Conservation (phyloP, 2,329 filamentous ascomycete genomes). For the Setomelanomma holmii region DNA sequence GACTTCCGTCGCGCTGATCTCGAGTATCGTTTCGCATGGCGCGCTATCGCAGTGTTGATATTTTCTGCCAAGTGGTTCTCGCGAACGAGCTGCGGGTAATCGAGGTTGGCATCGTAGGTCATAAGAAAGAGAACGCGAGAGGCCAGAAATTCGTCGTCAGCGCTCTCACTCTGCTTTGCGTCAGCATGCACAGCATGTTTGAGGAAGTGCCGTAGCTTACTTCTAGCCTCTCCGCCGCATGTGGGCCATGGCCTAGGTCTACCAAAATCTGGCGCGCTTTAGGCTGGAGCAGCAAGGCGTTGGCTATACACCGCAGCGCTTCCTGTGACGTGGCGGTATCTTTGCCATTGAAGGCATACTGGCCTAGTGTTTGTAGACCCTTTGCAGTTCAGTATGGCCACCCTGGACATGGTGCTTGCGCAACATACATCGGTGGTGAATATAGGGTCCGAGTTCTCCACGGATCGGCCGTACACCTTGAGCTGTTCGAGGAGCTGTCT, state of each 20-base stretch:
- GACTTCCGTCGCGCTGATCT: slow-evolving; percentile 36
- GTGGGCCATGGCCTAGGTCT: slow-evolving; percentile 70
- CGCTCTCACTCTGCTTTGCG: slow-evolving; percentile 63
- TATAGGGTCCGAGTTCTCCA: slow-evolving; percentile 77
- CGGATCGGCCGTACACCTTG: slow-evolving; percentile 79
- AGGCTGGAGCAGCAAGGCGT: slow-evolving; percentile 75
- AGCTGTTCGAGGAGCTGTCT: slow-evolving; percentile 67
- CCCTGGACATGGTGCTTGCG: background rate
- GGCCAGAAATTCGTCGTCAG: slow-evolving; percentile 85
- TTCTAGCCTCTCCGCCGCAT: slow-evolving; percentile 74
- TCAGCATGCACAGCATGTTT: slow-evolving; percentile 5
- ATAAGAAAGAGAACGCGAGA: slow-evolving; percentile 81
- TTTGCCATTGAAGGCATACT: slow-evolving; percentile 74
- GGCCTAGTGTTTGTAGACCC: slow-evolving; percentile 76
- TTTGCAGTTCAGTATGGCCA: slow-evolving; percentile 48
- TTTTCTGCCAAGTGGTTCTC: slow-evolving; percentile 71
- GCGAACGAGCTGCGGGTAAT: slow-evolving; percentile 70
- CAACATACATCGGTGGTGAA: slow-evolving; percentile 75
- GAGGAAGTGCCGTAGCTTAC: slow-evolving; percentile 28
- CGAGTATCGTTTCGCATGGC: slow-evolving; percentile 64
- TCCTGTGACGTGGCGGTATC: slow-evolving; percentile 69
- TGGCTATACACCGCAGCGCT: slow-evolving; percentile 82
- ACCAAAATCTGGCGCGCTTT: slow-evolving; percentile 76
- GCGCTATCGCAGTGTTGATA: slow-evolving; percentile 72
- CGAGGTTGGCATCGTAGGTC: slow-evolving; percentile 76